phyloP scores from a whole-genome alignment of 208 protist species.

The Wallacemonas sp. region DNA sequence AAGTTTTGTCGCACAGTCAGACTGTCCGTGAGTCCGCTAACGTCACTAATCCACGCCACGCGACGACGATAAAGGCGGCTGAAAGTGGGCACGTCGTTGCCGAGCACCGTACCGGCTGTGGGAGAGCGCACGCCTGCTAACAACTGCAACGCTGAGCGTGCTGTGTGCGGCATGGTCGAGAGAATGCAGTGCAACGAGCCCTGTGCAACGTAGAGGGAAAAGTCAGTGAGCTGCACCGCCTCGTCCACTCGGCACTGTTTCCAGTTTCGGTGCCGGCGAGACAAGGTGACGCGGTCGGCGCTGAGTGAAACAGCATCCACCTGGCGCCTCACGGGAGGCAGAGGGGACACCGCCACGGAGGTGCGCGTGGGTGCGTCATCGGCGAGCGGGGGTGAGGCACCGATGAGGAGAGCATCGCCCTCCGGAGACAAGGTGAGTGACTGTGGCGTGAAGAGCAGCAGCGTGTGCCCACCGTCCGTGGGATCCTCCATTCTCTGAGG shows the following conservation, averaged over 20 bases:
- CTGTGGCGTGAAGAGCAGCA: neutral
- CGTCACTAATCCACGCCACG: conserved; percentile 26
- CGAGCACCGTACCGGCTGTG: conserved; percentile 20
- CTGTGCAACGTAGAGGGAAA: conserved; percentile 15
- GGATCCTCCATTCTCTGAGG: too few relatives aligned
- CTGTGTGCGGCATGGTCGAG: neutral
- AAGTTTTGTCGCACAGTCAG: conserved; percentile 26
- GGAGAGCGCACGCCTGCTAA: conserved; percentile 21
- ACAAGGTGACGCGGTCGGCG: neutral
- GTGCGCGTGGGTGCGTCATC: too few relatives aligned
- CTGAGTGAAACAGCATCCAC: neutral
- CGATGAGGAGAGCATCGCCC: neutral
- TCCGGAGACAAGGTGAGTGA: neutral
- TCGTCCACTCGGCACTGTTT: neutral
- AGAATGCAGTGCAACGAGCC: conserved; percentile 20
- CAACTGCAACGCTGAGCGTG: conserved; percentile 15
- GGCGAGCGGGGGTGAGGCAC: neutral
- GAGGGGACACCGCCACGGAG: too few relatives aligned
- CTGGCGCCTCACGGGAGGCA: neutral
- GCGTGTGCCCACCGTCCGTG: too few relatives aligned
- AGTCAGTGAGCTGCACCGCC: conserved; percentile 12
- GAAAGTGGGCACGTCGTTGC: conserved; percentile 24
- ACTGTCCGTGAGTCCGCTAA: conserved; percentile 13
- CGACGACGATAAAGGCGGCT: conserved; percentile 14
- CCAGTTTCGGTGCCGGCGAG: neutral